Evolutionary conservation across 805 yeast genomes (phyloP).

Genomic region (Saccharomycopsis vini): DNA sequence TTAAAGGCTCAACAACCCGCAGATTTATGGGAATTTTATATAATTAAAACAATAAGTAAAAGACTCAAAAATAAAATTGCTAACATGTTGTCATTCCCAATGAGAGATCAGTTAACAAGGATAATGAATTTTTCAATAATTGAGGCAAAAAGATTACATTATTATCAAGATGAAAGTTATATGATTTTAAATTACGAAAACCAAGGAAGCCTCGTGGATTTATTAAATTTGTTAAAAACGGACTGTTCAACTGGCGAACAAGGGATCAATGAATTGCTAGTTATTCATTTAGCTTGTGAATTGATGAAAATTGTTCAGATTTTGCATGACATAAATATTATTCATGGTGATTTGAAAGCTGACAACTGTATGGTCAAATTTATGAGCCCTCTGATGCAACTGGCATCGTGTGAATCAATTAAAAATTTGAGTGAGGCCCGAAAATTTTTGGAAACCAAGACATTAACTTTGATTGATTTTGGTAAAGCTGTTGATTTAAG

Average conservation of each 20-base stretch:
- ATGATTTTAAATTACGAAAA: slow-evolving; percentile 51
- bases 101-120: background rate
- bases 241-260: slow-evolving; percentile 19
- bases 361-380: slow-evolving; percentile 77
- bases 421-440: slow-evolving; percentile 23
- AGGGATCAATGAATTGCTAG: slow-evolving; percentile 50
- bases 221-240: slow-evolving; percentile 42
- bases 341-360: slow-evolving; percentile 82
- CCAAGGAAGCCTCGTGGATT: slow-evolving; percentile 69
- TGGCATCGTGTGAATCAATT: slow-evolving; percentile 12
- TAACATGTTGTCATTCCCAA: slow-evolving; percentile 1
- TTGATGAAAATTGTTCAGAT: slow-evolving; percentile 48
- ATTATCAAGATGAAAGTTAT: slow-evolving; percentile 59
- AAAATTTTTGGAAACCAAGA: slow-evolving; percentile 42
- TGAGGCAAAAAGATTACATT: slow-evolving; percentile 41
- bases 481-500: slow-evolving; percentile 71
- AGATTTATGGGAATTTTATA: slow-evolving; percentile 74
- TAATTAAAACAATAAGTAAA: slow-evolving; percentile 47
- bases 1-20: slow-evolving; percentile 66
- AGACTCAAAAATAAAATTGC: slow-evolving; percentile 24
- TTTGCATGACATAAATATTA: slow-evolving; percentile 56
- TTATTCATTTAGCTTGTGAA: slow-evolving; percentile 56
- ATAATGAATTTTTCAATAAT: slow-evolving; percentile 33
- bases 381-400: slow-evolving; percentile 16
- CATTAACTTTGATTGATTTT: slow-evolving; percentile 66